Conservation (phyloP, 805 yeast species). For the Cyberlindnera maclurae region DNA sequence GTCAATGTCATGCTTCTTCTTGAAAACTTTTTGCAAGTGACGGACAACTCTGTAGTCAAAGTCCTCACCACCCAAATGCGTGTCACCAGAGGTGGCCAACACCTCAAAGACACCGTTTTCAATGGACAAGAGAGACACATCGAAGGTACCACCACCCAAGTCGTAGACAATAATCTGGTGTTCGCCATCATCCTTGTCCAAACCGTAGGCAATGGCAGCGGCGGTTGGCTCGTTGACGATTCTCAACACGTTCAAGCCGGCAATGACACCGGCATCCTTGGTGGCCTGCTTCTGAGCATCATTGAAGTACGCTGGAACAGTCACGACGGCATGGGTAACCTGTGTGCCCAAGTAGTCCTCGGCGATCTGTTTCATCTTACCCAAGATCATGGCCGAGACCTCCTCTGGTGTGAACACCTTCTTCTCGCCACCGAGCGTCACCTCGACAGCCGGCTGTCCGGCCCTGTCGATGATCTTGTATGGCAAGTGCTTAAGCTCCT, state of each 20-base stretch:
- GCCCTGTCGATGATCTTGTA: slow-evolving; percentile 59
- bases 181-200: slow-evolving; percentile 75
- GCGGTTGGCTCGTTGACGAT: slow-evolving; percentile 95
- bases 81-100: slow-evolving; percentile 91
- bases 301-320: slow-evolving; percentile 90
- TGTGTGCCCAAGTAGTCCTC: slow-evolving; percentile 81
- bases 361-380: slow-evolving; percentile 89
- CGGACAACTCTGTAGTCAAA: slow-evolving; percentile 84
- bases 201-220: slow-evolving; percentile 95
- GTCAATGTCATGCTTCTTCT: slow-evolving; percentile 89
- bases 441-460: slow-evolving; percentile 81
- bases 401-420: slow-evolving; percentile 88
- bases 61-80: slow-evolving; percentile 97
- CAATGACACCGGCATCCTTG: slow-evolving; percentile 88
- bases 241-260: slow-evolving; percentile 82
- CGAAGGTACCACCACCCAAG: slow-evolving; percentile 97
- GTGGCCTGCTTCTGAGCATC: slow-evolving; percentile 95
- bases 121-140: slow-evolving; percentile 80
- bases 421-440: slow-evolving; percentile 63
- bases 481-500: slow-evolving; percentile 79
- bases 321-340: slow-evolving; percentile 86
- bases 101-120: slow-evolving; percentile 93
- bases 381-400: slow-evolving; percentile 84
- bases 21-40: slow-evolving; percentile 80
- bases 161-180: slow-evolving; percentile 89